These are phyloP conservation scores for Helianthus tuberosus DNA, from an alignment of 129 eudicot species.

Conservation along the genomic window DNA sequence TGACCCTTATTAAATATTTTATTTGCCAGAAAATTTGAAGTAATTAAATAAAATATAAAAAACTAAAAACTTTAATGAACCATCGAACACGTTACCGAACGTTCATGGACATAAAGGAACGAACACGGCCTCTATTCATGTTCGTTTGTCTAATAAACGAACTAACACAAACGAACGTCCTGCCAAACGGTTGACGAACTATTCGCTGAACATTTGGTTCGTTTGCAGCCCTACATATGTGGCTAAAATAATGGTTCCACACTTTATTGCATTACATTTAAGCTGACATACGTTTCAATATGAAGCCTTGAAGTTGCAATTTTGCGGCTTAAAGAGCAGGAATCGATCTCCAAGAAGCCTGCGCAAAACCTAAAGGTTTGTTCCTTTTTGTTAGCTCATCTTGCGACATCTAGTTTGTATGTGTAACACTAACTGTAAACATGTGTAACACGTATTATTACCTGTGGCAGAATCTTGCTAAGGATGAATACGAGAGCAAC, in stretches of 20 bases:
- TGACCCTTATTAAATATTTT: no score
- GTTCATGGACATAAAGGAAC: no score
- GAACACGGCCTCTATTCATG: no score
- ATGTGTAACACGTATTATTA: neutral
- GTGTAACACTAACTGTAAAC: constrained; percentile 7
- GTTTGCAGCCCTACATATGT: neutral
- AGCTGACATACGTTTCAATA: constrained; percentile 24
- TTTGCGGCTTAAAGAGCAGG: constrained; percentile 79
- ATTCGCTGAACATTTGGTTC: no score
- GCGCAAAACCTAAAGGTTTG: constrained; percentile 87
- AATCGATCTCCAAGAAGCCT: constrained; percentile 76
- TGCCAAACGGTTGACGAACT: no score
- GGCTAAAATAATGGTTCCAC: neutral
- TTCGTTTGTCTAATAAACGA: no score
- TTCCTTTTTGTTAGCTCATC: neutral
- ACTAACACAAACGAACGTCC: no score
- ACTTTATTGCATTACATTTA: constrained; percentile 11
- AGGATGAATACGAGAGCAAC: constrained; percentile 96
- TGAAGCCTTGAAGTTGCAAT: constrained; percentile 87
- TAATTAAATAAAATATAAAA: no score
- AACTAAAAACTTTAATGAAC: no score
- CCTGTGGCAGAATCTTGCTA: constrained; percentile 80
- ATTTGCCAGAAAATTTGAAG: no score
- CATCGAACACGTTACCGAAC: no score
- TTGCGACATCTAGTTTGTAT: neutral